phyloP scores from a whole-genome alignment of 768 basidiomycete species.

The Kwoniella europaea region DNA sequence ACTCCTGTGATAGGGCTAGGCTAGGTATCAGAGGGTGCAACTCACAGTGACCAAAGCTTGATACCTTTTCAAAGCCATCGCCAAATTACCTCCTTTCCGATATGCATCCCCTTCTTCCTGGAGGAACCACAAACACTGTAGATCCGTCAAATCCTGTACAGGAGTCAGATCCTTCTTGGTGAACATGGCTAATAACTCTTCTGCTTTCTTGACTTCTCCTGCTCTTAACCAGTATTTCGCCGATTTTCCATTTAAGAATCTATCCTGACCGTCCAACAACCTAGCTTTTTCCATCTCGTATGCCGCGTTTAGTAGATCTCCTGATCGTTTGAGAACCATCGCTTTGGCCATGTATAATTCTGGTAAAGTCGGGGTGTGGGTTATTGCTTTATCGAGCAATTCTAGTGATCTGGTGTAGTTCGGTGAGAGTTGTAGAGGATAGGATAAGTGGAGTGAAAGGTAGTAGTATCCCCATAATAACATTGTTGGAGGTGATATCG shows the following conservation, averaged over 20 bases:
- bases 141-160: conserved; percentile 82
- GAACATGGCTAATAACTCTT: conserved; percentile 76
- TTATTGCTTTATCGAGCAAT: conserved; percentile 69
- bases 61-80: conserved; percentile 84
- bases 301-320: conserved; percentile 78
- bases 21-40: neutral
- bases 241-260: conserved; percentile 90
- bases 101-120: conserved; percentile 79
- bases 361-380: conserved; percentile 90
- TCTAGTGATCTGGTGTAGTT: conserved; percentile 50
- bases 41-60: conserved; percentile 73
- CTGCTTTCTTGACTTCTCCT: conserved; percentile 77
- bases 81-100: conserved; percentile 68
- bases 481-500: conserved; percentile 71
- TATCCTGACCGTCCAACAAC: conserved; percentile 85
- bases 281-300: conserved; percentile 78
- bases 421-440: conserved; percentile 56
- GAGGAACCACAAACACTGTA: conserved; percentile 91
- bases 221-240: conserved; percentile 88
- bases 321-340: conserved; percentile 81
- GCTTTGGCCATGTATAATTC: conserved; percentile 83
- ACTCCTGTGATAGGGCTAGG: too few species aligned
- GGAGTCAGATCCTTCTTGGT: conserved; percentile 93
- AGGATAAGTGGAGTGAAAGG: conserved; percentile 75
- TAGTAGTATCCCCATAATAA: conserved; percentile 96